Percentiles rank a stretch among this genome's conserved stretches.
Conservation (phyloP, 768 basidiomycete genomes). For the Suillus ampliporus region DNA sequence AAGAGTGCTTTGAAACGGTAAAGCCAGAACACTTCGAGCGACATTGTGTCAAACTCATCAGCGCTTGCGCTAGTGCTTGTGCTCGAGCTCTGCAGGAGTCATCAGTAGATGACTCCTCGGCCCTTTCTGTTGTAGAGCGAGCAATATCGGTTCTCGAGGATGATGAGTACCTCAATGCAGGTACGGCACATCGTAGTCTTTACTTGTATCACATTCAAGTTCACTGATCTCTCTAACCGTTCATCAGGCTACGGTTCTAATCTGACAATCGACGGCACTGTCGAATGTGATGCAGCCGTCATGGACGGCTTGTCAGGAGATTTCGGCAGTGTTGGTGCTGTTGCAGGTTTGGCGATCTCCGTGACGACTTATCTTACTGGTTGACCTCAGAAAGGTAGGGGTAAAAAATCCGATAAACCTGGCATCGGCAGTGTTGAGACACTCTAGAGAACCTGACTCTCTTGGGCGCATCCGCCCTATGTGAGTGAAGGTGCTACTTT, state of each 20-base stretch:
- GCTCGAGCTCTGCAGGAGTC: conserved; percentile 41
- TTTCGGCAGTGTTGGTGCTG: conserved; percentile 81
- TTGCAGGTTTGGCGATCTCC: conserved; percentile 53
- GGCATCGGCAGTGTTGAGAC: conserved; percentile 61
- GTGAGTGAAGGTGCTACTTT: conserved; percentile 42
- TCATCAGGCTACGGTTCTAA: conserved; percentile 75
- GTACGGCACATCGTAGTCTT: conserved; percentile 36
- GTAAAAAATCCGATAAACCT: conserved; percentile 72
- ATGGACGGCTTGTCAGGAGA: conserved; percentile 55
- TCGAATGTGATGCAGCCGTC: conserved; percentile 84
- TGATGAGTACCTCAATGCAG: conserved; percentile 73
- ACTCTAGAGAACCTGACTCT: conserved; percentile 51
- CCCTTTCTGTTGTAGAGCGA: conserved; percentile 54
- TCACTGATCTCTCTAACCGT: not conserved
- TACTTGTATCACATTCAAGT: not conserved
- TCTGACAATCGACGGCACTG: conserved; percentile 70
- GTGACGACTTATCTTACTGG: not conserved
- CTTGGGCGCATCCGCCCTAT: conserved; percentile 75
- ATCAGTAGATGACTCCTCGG: conserved; percentile 24
- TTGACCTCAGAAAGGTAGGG: conserved; percentile 42
- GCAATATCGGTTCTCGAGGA: conserved; percentile 70
- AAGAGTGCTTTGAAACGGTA: conserved; percentile 64
- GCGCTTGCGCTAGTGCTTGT: conserved; percentile 54
- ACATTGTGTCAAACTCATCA: conserved; percentile 5
- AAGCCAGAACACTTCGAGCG: conserved; percentile 21